Evolutionary conservation across 2,329 filamentous ascomycete species (phyloP), one percentile per base, ranked within the genome.

Genomic region (Diaporthe longicolla): DNA sequence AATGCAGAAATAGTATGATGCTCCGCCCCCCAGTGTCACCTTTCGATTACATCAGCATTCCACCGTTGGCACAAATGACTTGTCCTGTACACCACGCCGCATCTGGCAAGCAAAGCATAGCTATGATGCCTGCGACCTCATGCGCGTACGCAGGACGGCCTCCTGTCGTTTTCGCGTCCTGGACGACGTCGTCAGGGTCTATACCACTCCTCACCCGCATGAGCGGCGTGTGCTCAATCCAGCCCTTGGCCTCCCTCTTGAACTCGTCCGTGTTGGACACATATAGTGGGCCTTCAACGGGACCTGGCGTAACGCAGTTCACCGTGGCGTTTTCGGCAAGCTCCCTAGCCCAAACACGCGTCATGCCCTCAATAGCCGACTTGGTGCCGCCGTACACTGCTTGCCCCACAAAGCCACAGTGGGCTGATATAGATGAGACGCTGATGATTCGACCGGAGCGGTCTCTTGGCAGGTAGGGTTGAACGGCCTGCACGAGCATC

Each of bases 61-160:
- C 94, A 1, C 94, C 94, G 80, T 96, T 96, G 8, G 93, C 93
- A 83, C 92, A 94, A 7, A 97, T 89, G 24, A 95, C 92, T 81
- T 92, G 93, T 1, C 94, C 94, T 0, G 94, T 97, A 79, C 91
- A 92, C 93, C 93, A 96, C 10, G 86, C 89, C n/a, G 89, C 88
- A 81, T 96, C 94, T 6, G 87, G 86, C 4, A 89, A 88, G 80
- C 93, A 94, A 24, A 95, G 83, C 93, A 95, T 95, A 1, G 89
- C 93, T 24, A 95, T 91, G 9, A 94, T 89, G 0, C 93, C 94
- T 0, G 93, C 94, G 82, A 96, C 87, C 84, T 96, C 94, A 65
- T 87, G 84, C 40, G 90, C 89, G 80, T 93, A 94, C 3, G 88
- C 93, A 4, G 89, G 89, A 76, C 91, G 87, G 21, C 89, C 87